Percentiles rank a stretch among this genome's conserved stretches.
Evolutionary conservation across 2,329 filamentous ascomycete genomes (phyloP).

Genomic region (Xylaria sp.): DNA sequence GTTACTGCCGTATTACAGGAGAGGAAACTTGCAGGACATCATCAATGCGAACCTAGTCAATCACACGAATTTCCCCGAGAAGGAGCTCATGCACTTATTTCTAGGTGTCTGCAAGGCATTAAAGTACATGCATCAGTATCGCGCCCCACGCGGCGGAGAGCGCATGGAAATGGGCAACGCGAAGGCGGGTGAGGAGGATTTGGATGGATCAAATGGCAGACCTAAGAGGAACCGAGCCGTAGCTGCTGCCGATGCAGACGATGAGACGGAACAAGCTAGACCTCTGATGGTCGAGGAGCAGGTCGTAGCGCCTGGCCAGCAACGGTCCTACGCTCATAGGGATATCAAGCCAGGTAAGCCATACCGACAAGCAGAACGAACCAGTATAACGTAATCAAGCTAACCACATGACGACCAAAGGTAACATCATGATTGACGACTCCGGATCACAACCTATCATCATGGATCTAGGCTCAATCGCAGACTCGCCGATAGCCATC

Average conservation of each 20-base stretch:
- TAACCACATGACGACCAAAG: slow-evolving; percentile 50
- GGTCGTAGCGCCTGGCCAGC: slow-evolving; percentile 73
- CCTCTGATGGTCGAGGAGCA: slow-evolving; percentile 85
- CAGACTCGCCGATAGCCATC: slow-evolving; percentile 86
- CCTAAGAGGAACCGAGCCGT: slow-evolving; percentile 51
- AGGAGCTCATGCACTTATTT: slow-evolving; percentile 87
- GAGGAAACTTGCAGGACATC: slow-evolving; percentile 95
- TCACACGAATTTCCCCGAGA: slow-evolving; percentile 88
- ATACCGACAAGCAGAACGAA: slow-evolving; percentile 11
- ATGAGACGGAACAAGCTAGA: slow-evolving; percentile 80
- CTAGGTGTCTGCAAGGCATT: slow-evolving; percentile 90
- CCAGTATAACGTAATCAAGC: slow-evolving; percentile 2
- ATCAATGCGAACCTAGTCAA: slow-evolving; percentile 99
- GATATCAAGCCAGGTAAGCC: slow-evolving; percentile 93
- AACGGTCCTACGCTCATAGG: slow-evolving; percentile 88
- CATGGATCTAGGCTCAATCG: slow-evolving; percentile 96
- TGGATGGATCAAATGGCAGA: slow-evolving; percentile 54
- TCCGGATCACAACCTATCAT: slow-evolving; percentile 88
- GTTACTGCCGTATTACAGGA: slow-evolving; percentile 91
- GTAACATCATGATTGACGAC: slow-evolving; percentile 99
- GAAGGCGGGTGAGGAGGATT: slow-evolving; percentile 56
- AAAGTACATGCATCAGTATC: slow-evolving; percentile 91
- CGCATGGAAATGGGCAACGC: slow-evolving; percentile 63
- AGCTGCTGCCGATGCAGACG: slow-evolving; percentile 68
- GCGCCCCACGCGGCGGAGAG: slow-evolving; percentile 61